Percentiles rank a stretch among this genome's conserved stretches.
phyloP scores from a whole-genome alignment of 345 rosid genomes.

The Populus tremula region DNA sequence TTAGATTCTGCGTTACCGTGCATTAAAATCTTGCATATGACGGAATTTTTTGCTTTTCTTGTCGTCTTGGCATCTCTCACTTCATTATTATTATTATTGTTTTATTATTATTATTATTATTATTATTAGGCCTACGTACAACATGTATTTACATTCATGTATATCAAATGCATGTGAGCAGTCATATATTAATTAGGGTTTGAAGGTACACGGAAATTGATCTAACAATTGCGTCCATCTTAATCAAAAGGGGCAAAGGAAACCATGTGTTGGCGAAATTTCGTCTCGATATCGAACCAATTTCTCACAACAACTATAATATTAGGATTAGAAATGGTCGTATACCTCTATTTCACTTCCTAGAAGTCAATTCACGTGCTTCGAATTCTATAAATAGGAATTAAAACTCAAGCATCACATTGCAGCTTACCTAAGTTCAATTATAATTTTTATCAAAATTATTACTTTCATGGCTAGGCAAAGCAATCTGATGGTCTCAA shows the following conservation, averaged over 20 bases:
- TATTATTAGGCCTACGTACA: background rate
- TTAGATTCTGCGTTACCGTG: background rate
- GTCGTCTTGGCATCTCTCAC: background rate
- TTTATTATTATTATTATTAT: too few species aligned
- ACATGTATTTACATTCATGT: background rate
- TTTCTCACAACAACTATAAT: background rate
- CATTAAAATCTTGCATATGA: background rate
- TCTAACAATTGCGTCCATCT: background rate
- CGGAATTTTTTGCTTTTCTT: background rate
- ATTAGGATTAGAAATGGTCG: conserved; percentile 2
- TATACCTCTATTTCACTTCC: background rate
- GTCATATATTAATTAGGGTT: background rate
- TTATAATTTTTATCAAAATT: too few species aligned
- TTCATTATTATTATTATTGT: too few species aligned
- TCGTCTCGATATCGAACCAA: background rate
- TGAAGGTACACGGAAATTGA: conserved; percentile 32
- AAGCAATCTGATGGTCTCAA: conserved; percentile 36
- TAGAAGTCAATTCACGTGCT: conserved; percentile 24
- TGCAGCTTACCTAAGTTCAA: background rate
- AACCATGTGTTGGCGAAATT: conserved; percentile 10
- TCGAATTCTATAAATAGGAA: conserved; percentile 36
- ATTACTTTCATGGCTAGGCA: conserved; percentile 22
- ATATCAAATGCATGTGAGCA: background rate
- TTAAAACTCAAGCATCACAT: background rate
- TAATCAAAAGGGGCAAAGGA: background rate